phyloP scores from a whole-genome alignment of 192 early-diverging fungal species.

The Backusella liffmaniae region DNA sequence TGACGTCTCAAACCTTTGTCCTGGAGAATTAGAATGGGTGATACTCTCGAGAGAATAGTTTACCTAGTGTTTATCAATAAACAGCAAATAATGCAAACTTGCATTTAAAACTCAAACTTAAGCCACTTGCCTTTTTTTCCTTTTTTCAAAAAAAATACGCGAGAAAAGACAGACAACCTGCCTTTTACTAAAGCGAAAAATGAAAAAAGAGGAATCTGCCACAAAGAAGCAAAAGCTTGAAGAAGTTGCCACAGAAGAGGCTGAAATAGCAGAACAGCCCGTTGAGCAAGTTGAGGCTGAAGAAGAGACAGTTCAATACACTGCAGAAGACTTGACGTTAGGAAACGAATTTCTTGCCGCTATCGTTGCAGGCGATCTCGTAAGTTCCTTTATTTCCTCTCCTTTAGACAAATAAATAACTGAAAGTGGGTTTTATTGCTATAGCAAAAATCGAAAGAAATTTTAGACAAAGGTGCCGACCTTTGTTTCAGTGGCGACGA shows the following conservation, averaged over 20 bases:
- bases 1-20: background rate
- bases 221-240: slow-evolving; percentile 8
- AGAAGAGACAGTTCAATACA: slow-evolving; percentile 24
- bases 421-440: background rate
- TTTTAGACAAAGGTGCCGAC: slow-evolving; percentile 52
- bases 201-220: background rate
- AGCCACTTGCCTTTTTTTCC: slow-evolving; percentile 3
- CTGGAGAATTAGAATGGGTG: background rate
- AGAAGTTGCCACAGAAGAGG: background rate
- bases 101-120: background rate
- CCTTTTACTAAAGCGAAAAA: background rate
- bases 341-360: slow-evolving; percentile 29
- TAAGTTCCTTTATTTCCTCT: background rate
- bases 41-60: background rate
- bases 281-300: background rate
- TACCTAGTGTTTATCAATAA: background rate
- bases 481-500: slow-evolving; percentile 53
- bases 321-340: slow-evolving; percentile 27
- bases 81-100: background rate
- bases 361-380: slow-evolving; percentile 26
- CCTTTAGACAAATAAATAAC: background rate
- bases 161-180: background rate
- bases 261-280: background rate
- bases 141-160: background rate
- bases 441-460: slow-evolving; percentile 42